Base-by-base conservation (phyloP, 257 asterid genomes). In the Rauvolfia tetraphylla region DNA sequence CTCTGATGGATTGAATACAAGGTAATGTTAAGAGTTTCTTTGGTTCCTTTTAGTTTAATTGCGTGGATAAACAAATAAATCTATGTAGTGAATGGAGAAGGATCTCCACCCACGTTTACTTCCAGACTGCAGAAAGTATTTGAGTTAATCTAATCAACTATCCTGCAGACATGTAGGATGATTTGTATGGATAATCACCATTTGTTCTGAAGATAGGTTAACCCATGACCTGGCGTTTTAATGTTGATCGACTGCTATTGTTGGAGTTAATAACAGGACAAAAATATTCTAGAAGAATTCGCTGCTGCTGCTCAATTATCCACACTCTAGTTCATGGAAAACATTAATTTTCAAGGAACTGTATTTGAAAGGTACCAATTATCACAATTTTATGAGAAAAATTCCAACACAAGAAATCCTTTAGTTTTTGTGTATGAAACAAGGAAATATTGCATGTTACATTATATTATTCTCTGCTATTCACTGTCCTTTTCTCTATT, bases 251-350 rank as follows among this genome's bases (percentile, higher is more conserved):
- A 38, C 34, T 57, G n/a, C 38, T 70, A 51, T 58, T 83, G 67
- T 59, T 71, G 23, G 77, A 73, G n/a, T 51, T 78, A 57, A 58
- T 83, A 72, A 41, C 85, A 95, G 98, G 93, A 95, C 91, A 79
- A 68, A 15, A 78, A 78, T 81, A 87, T 95, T 73, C 90, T 95
- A 75, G 98, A 95, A 89, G 65, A 75, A 81, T 95, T 95, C 80
- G 87, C 51, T 79, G 99, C 96, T 54, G 65, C 84, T 53, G 90
- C 88, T 85, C 96, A 92, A 89, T 90, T 97, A 71, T 84, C 97
- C 77, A 90, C 92, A 2, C 85, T 95, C 81, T 91, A 88, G 69
- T 95, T 95, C 71, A 46, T 76, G 88, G 77, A 78, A 72, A 80
- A 81, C 78, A 25, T 82, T 57, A 80, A 86, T 82, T 78, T 90